A percentile compares a stretch with the other conserved stretches of the same genome.
Evolutionary conservation across 768 basidiomycete genomes (phyloP).

Genomic region (Clitopilus passeckerianus): DNA sequence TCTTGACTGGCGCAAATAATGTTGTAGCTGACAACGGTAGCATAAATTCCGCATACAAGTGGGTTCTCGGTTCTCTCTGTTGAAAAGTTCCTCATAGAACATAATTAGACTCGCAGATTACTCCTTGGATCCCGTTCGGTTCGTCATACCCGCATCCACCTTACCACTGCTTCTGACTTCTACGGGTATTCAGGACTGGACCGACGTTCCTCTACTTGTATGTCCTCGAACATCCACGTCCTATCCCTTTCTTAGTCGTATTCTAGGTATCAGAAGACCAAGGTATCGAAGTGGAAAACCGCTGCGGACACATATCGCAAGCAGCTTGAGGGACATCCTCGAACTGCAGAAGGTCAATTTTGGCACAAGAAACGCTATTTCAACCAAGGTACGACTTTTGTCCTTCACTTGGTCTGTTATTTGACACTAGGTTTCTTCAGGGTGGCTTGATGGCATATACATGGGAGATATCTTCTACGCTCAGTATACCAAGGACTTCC

Average conservation of each 20-base stretch:
- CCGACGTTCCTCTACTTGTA: slow-evolving; percentile 35
- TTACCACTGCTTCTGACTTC: background rate
- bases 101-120: slow-evolving; percentile 23
- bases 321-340: slow-evolving; percentile 27
- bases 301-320: slow-evolving; percentile 29
- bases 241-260: background rate
- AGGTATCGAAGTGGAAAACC: slow-evolving; percentile 31
- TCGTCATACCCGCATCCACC: background rate
- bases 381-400: slow-evolving; percentile 20
- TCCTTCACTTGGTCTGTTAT: too few species aligned
- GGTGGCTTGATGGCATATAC: slow-evolving; percentile 30
- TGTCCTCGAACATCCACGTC: slow-evolving; percentile 3
- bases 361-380: slow-evolving; percentile 27
- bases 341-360: slow-evolving; percentile 26
- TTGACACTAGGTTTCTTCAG: slow-evolving; percentile 1
- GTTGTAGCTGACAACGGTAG: slow-evolving; percentile 33
- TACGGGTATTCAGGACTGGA: slow-evolving; percentile 23
- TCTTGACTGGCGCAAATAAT: slow-evolving; percentile 29
- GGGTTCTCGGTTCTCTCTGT: slow-evolving; percentile 5
- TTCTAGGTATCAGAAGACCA: slow-evolving; percentile 28
- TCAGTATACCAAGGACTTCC: slow-evolving; percentile 21
- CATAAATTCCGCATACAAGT: slow-evolving; percentile 34
- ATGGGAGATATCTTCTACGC: slow-evolving; percentile 32
- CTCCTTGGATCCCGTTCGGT: slow-evolving; percentile 32
- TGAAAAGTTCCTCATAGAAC: background rate